Base-by-base conservation (phyloP, 2,329 filamentous ascomycete species). In the Diaporthe destruens region DNA sequence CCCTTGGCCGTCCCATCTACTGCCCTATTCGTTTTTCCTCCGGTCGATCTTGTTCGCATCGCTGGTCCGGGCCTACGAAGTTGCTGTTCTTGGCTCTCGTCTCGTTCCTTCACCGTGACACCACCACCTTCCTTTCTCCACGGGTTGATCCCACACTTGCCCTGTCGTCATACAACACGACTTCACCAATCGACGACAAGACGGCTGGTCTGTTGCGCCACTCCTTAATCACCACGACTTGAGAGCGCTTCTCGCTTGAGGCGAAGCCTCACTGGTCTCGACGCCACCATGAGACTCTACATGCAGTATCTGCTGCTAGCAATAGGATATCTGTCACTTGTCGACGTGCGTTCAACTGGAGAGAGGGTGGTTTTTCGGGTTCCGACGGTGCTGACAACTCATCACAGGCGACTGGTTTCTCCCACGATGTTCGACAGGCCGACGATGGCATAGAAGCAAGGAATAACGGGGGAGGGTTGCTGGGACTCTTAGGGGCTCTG, bases 141-240 rank as follows among this genome's bases (percentile, higher is more conserved):
- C 32, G 57, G 65, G 47, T 67, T 54, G 65, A 72, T 49, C 57
- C 71, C 71, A 59, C 47, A 34, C 18, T 59, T 56, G 65, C 20
- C 34, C 20, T 39, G 16, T 12, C 51, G 36, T 49, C 44, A 4
- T 9, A 34, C 32, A 18, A 29, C 36, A 66, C 36, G 9, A 5
- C 9, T 63, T 73, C 12, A n/a, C 65, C 44, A 65, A 51, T 14
- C 61, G 44, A 65, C 61, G 32, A 65, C 61, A 65, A 65, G 44
- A 74, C 72, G 72, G 72, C 72, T 74, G 72, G 72, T 70, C 72
- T 74, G 72, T 72, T 69, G 72, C 68, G 65, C 42, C 70, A 70
- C 34, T 74, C 70, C 32, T 69, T 72, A 14, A 39, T 49, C 39
- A 59, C 16, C 57, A 29, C 29, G 39, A 53, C 25, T 69, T 54